Conservation (phyloP, 805 yeast genomes). For the Kregervanrija delftensis region DNA sequence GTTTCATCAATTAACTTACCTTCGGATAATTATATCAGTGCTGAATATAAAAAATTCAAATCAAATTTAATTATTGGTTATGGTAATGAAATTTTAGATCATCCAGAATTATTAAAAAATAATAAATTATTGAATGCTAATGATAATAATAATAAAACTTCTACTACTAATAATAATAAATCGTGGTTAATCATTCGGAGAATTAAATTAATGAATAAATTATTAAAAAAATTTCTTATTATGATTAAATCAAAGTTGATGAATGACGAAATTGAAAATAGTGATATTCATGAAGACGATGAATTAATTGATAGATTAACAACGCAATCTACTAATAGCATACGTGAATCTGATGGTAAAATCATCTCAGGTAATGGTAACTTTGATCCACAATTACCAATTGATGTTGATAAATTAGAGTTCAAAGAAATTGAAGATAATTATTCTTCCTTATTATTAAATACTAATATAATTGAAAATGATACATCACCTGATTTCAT, state of each 20-base stretch:
- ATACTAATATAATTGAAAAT: slow-evolving; percentile 3
- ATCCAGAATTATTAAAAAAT: slow-evolving; percentile 21
- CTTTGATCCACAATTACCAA: too few species aligned
- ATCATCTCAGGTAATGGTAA: too few species aligned
- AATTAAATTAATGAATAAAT: slow-evolving; percentile 3
- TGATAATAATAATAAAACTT: not conserved
- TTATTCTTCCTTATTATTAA: slow-evolving; percentile 2
- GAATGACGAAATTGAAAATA: slow-evolving; percentile 14
- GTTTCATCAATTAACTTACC: slow-evolving; percentile 41
- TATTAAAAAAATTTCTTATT: slow-evolving; percentile 1
- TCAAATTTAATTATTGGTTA: slow-evolving; percentile 16
- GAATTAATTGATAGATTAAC: not conserved
- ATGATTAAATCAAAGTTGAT: slow-evolving; percentile 17
- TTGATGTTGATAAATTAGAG: too few species aligned
- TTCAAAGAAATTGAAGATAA: slow-evolving; percentile 1
- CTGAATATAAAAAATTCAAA: not conserved
- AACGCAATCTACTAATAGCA: too few species aligned
- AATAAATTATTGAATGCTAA: not conserved
- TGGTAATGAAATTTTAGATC: slow-evolving; percentile 16
- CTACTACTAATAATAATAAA: not conserved
- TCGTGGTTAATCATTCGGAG: not conserved
- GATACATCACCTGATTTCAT: slow-evolving; percentile 3
- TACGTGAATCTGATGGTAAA: too few species aligned
- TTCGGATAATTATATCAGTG: slow-evolving; percentile 50
- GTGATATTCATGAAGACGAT: slow-evolving; percentile 9